Evolutionary conservation across 495 filamentous ascomycete species (phyloP), one percentile per base, ranked within the genome.

Genomic region (Neurospora discreta): DNA sequence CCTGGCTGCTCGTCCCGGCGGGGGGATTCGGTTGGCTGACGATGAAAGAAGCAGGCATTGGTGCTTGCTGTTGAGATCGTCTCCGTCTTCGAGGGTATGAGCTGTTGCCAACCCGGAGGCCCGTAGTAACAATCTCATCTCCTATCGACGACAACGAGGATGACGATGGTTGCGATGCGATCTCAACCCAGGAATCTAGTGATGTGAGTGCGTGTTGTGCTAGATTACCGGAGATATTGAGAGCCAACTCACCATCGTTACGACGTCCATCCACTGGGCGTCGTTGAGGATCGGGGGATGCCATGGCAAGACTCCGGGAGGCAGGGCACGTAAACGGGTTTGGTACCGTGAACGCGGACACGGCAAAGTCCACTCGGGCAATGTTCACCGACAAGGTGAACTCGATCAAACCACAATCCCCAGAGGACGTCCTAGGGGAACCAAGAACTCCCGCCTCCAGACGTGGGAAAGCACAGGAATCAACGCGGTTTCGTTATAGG

Each of bases 181-280:
- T 89, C 80, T 99, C 95, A 78, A 99, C 89, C 95, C 95, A 99
- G 2, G 95, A 98, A 82, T 98, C 95, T 94, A 87, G 46, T 76
- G 60, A 84, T 86, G 77, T 85, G 78, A 75, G 71, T 68, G 73
- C 68, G 43, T 74, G 73, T 30, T 71, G n/a, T 44, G 41, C 33
- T 39, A 58, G 41, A 52, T n/a, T 20, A 20, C 39, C 18, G 5
- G 4, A 43, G 20, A 18, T 30, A 60, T 15, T 36, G 33, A 39
- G 41, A 6, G 39, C 40, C 38, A 68, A 77, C 77, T 80, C 72
- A 83, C 80, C 81, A 39, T 84, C 75, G 73, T 82, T 77, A 26
- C 75, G 74, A 69, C 70, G 75, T 9, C 30, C 69, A 42, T 46
- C 70, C 65, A 41, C 38, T n/a, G 70, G 72, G 43, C 71, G 74